Evolutionary conservation across 805 yeast species (phyloP).

Genomic region (Pichia cephalocereana): DNA sequence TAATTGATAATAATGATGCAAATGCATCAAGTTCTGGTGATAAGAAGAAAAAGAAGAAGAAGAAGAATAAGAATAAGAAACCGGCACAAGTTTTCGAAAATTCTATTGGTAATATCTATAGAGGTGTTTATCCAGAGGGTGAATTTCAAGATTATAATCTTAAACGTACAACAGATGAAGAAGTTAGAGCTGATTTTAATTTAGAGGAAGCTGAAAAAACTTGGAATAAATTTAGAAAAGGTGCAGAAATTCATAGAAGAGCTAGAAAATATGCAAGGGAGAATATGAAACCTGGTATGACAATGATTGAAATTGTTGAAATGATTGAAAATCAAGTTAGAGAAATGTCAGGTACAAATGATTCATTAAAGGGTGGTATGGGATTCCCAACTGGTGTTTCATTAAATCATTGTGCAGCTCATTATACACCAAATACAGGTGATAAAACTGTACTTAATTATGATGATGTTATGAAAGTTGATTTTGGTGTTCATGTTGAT

Average conservation of each 20-base stretch:
- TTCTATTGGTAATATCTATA: slow-evolving; percentile 58
- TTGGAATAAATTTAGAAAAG: slow-evolving; percentile 89
- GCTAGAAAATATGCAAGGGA: slow-evolving; percentile 75
- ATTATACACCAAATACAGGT: slow-evolving; percentile 94
- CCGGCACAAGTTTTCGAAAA: slow-evolving; percentile 34
- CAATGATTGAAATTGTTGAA: slow-evolving; percentile 84
- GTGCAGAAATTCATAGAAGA: slow-evolving; percentile 91
- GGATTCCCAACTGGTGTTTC: slow-evolving; percentile 99
- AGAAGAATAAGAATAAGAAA: slow-evolving; percentile 45
- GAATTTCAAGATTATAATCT: slow-evolving; percentile 73
- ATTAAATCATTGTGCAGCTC: slow-evolving; percentile 91
- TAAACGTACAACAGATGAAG: slow-evolving; percentile 78
- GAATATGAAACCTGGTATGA: slow-evolving; percentile 81
- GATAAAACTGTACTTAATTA: slow-evolving; percentile 72
- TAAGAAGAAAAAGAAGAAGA: slow-evolving; percentile 45
- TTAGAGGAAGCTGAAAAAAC: slow-evolving; percentile 21
- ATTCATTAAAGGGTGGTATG: slow-evolving; percentile 69
- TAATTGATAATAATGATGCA: slow-evolving; percentile 5
- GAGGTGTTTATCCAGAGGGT: slow-evolving; percentile 75
- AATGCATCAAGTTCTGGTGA: slow-evolving; percentile 15
- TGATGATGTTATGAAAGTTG: slow-evolving; percentile 95
- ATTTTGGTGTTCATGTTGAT: slow-evolving; percentile 92
- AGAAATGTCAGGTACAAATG: slow-evolving; percentile 50
- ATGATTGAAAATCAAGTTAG: slow-evolving; percentile 80
- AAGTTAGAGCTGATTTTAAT: slow-evolving; percentile 30